Base-by-base conservation (phyloP, 352 stramenopile species). In the Globisporangium recalcitrans region DNA sequence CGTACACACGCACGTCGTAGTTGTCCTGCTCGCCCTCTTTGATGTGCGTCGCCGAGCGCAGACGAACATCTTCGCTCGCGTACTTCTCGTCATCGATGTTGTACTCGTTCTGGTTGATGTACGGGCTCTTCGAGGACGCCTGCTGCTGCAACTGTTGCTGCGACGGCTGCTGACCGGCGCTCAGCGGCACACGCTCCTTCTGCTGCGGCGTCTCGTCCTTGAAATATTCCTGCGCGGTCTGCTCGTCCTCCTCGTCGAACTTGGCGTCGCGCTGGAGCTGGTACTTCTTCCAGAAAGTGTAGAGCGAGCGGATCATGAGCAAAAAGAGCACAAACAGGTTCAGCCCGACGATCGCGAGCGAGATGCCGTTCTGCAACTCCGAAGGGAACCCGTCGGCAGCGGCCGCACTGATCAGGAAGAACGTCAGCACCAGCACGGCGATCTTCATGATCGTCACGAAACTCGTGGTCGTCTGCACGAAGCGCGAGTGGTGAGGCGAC, bases 401-500 rank as follows among this genome's bases (percentile, higher is more conserved):
- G 19, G 78, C 75, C 4, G 78, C 81, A 10, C 63, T 88, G 64
- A 90, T 77, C 4, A 90, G 60, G 65, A 90, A 87, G 60, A 90
- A 88, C 53, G 78, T 90, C 51, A 90, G 63, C 60, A 87, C 75
- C 21, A 90, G 75, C 36, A 85, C 74, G 13, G 79, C 73, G 60
- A 90, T 87, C 67, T 90, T 90, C 78, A 90, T 85, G 61, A 90
- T 78, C 31, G 74, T 85, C 46, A 90, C 79, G 53, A 90, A 87
- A 58, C 75, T 84, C 26, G 81, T 87, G 7, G 81, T 84, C 19
- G 77, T 88, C 68, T 90, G 81, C 42, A 87, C 75, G 40, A 90
- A 90, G 57, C 74, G 74, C 6, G 78, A 87, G 72, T 87, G 73
- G 72, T 88, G 76, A 36, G 81, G 81, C 22, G 77, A 84, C 62